Percentiles rank a stretch among this genome's conserved stretches.
phyloP scores from a whole-genome alignment of 2,329 filamentous ascomycete genomes.

The Sarocladium strictum region DNA sequence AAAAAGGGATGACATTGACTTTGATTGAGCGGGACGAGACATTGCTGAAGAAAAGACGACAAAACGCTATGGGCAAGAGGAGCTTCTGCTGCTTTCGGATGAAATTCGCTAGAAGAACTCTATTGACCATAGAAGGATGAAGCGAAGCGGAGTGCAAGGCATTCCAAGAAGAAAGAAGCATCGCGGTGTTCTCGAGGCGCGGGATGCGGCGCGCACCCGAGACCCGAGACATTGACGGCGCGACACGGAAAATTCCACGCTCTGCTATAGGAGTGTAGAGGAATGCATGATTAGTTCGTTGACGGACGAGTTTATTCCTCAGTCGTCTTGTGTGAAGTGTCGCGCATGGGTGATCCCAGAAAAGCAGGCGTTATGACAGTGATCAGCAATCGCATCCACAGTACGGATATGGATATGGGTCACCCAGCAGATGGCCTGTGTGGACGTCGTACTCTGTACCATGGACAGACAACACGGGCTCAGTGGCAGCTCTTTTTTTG shows the following conservation, averaged over 20 bases:
- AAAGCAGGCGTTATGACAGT: no score
- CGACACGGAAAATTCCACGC: not conserved
- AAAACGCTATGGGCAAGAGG: no score
- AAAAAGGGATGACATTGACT: conserved; percentile 3
- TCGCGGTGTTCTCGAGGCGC: not conserved
- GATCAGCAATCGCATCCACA: no score
- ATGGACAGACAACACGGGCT: no score
- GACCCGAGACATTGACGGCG: conserved; percentile 1
- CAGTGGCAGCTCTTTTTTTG: no score
- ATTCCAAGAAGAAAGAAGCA: conserved; percentile 1
- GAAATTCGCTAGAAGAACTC: no score
- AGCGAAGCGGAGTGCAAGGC: no score
- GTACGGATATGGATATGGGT: no score
- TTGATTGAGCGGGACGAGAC: conserved; percentile 8
- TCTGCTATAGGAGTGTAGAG: not conserved
- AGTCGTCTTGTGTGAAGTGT: not conserved
- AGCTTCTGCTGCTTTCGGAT: no score
- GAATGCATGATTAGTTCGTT: not conserved
- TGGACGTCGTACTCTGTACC: no score
- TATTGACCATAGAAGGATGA: no score
- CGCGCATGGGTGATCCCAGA: not conserved
- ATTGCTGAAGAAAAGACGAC: not conserved
- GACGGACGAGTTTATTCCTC: not conserved
- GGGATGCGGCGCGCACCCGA: conserved; percentile 5
- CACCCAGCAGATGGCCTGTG: no score